phyloP scores from a whole-genome alignment of 306 rosid genomes.

The Cucurbita moschata region DNA sequence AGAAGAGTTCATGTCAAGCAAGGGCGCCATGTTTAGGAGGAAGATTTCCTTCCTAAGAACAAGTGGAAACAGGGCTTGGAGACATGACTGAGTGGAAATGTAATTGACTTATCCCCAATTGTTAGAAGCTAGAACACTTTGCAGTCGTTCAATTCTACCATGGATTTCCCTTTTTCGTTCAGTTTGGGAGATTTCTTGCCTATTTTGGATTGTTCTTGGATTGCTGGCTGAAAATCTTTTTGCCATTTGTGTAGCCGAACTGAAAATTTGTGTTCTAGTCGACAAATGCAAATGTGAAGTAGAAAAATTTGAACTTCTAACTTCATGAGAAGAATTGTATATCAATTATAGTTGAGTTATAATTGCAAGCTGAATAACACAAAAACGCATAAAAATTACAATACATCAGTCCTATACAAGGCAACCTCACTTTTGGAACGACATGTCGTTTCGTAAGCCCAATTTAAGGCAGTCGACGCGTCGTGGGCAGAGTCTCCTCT shows the following conservation, averaged over 20 bases:
- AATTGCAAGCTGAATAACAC: too few species aligned
- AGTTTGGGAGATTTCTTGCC: neutral
- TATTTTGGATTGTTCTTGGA: too few species aligned
- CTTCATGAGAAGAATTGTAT: too few species aligned
- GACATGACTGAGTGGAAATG: neutral
- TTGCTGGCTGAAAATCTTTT: too few species aligned
- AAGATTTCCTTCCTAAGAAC: neutral
- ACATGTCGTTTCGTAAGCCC: neutral
- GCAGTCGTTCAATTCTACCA: neutral
- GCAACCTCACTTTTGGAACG: neutral
- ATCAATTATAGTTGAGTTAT: too few species aligned
- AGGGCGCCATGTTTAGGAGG: neutral
- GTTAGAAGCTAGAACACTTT: neutral
- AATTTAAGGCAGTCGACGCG: neutral
- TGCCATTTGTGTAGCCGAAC: too few species aligned
- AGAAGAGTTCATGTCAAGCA: neutral
- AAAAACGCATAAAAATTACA: too few species aligned
- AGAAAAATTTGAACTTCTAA: too few species aligned
- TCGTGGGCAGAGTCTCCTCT: neutral
- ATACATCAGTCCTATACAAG: too few species aligned
- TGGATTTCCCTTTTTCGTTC: neutral
- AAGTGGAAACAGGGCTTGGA: neutral
- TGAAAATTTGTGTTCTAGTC: too few species aligned
- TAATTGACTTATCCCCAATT: neutral
- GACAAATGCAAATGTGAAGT: too few species aligned